Base-by-base conservation (phyloP, 1,284 basidiomycete genomes). In the Clitocybe nebularis region DNA sequence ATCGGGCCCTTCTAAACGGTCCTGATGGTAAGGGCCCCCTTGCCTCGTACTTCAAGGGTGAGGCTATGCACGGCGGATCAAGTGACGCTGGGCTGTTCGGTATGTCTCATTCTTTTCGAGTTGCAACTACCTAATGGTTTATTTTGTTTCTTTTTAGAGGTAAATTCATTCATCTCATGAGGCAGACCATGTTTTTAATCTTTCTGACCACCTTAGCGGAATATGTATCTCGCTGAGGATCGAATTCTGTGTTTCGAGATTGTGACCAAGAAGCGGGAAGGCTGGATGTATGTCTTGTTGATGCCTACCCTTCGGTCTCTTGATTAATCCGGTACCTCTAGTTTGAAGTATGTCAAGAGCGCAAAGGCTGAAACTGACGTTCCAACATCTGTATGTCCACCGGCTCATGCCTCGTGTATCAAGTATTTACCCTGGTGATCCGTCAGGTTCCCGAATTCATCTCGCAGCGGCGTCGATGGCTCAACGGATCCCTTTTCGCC, bases 191-290 rank as follows among this genome's bases (percentile, higher is more conserved):
- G 8, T 37, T 5, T 3, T 5, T 43, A 23, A 58, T 23, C 30
- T 9, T 14, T 20, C 22, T 32, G 13, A 25, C 38, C 43, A 5
- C 17, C 23, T 62, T 79, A 92, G 61, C 75, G 88, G 25, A 93
- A 93, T 69, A 93, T 92, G 87, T 92, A 91, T 61, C 79, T 92
- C 48, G 90, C 90, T 16, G 89, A 89, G 59, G 93, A 97, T 69
- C 89, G 95, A 57, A 97, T 98, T 50, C 69, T 96, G 33, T 98
- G 94, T 65, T 99, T 96, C 66, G 95, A 98, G 67, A 90, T 99
- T 39, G 91, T 97, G 38, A 94, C 93, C 3, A 98, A 97, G 74
- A 88, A 88, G 60, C 69, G 68, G 19, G 85, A 89, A 60, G 83
- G 79, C 33, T 89, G 86, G 87, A 74, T 79, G 84, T 88, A 69